phyloP scores from a whole-genome alignment of 306 rosid species.

The Inga laurina region DNA sequence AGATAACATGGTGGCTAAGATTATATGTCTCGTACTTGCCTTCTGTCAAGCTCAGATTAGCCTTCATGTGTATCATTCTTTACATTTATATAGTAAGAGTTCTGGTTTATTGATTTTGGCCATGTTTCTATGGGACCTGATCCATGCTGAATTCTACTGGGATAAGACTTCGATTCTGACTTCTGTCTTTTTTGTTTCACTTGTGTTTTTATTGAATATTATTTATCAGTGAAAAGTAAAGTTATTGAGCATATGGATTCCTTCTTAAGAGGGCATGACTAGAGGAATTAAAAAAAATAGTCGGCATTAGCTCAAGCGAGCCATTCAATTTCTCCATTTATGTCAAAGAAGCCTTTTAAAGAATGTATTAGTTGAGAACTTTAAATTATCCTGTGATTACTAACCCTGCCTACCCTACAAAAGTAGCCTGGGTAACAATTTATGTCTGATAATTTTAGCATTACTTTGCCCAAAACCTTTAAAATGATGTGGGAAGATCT shows the following conservation, averaged over 20 bases:
- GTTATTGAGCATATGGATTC: constrained; percentile 2
- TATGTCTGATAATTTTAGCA: neutral
- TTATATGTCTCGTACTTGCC: neutral
- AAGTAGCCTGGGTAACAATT: neutral
- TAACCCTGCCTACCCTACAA: constrained; percentile 24
- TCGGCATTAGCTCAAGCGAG: neutral
- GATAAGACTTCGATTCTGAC: constrained; percentile 14
- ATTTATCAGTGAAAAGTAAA: constrained; percentile 1
- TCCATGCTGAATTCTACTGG: neutral
- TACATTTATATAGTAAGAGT: neutral
- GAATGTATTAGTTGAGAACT: neutral
- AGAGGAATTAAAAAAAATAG: neutral
- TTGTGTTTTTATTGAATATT: neutral
- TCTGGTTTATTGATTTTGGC: neutral
- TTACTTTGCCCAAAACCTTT: neutral
- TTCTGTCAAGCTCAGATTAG: neutral
- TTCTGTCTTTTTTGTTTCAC: neutral
- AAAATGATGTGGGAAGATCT: neutral
- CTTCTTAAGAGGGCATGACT: neutral
- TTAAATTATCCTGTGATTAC: neutral
- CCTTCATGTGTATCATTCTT: constrained; percentile 8
- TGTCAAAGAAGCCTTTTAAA: neutral
- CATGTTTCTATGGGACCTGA: neutral
- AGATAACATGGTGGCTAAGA: constrained; percentile 44
- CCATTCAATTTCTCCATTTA: neutral